Evolutionary conservation across 2,329 filamentous ascomycete genomes (phyloP), one percentile per base, ranked within the genome.

Genomic region (Botrytis pseudocinerea): DNA sequence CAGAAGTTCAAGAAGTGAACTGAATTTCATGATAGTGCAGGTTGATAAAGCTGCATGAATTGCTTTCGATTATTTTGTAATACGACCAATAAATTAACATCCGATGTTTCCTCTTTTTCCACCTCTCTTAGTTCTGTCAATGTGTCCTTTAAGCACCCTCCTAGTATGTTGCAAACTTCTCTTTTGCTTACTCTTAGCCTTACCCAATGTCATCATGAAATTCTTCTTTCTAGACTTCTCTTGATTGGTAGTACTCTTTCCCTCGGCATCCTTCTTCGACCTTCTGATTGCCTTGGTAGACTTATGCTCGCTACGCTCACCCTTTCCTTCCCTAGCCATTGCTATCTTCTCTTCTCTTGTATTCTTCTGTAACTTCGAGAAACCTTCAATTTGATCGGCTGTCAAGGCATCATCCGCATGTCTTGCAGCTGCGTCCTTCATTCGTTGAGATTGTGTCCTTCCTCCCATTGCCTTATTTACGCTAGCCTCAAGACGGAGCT

Each of bases 171-270:
- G 89, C 82, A 99, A 85, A 88, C 94, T 97, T 80, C 95, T 89
- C 91, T 98, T 98, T 80, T 96, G 92, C 87, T 98, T 99, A 77
- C 88, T 89, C 87, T 96, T 97, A 18, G 96, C 96, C 86, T 99
- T 98, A 74, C 95, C 93, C 74, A 99, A 84, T 57, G 95, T 98
- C 96, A 99, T 99, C 79, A 99, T 82, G 84, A 99, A 97, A 83
- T 99, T 99, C 92, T 99, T 99, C 88, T 93, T 94, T 78, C 95
- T 87, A 60, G 93, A 90, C 89, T 99, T 99, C 86, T 99, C 96
- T 85, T 93, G 93, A 84, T 99, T 99, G 77, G 95, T 98, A 54
- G 94, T 95, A 82, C 93, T 97, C 90, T 98, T 98, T 80, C 96
- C 96, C 83, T 94, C 89, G 2, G 90, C 87, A 79, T 91, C 90